Evolutionary conservation across 768 basidiomycete species (phyloP).

Genomic region (Roridomyces roridus): DNA sequence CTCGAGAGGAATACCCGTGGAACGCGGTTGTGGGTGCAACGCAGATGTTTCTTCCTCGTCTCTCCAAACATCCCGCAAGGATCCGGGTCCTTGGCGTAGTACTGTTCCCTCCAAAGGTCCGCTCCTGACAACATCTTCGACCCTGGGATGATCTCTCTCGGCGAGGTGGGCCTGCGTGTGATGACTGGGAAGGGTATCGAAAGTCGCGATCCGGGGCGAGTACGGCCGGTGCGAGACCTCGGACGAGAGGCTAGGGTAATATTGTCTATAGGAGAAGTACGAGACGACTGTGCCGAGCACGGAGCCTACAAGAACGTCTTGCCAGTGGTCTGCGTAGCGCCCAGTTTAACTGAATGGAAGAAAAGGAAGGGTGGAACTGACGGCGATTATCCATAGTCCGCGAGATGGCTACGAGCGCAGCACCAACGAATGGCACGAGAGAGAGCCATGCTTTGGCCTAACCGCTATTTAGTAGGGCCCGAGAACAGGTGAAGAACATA

Average conservation of each 20-base stretch:
- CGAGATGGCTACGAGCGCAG: constrained; percentile 79
- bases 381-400: constrained; percentile 94
- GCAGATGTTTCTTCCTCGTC: constrained; percentile 26
- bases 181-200: constrained; percentile 52
- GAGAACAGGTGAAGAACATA: constrained; percentile 36
- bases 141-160: constrained; percentile 24
- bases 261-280: constrained; percentile 83
- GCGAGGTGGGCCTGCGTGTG: constrained; percentile 19
- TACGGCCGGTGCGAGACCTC: constrained; percentile 72
- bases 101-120: constrained; percentile 40
- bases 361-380: constrained; percentile 40
- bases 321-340: constrained; percentile 77
- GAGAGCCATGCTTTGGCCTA: constrained; percentile 86
- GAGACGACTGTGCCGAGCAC: constrained; percentile 74
- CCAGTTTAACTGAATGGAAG: constrained; percentile 15
- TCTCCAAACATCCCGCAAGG: constrained; percentile 34
- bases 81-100: constrained; percentile 32
- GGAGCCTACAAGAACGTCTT: constrained; percentile 85
- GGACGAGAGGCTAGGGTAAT: constrained; percentile 77
- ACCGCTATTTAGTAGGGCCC: constrained; percentile 24
- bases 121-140: constrained; percentile 8
- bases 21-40: neutral
- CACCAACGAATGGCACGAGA: constrained; percentile 76
- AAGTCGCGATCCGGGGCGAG: constrained; percentile 65
- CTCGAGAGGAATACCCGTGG: constrained; percentile 14